Base-by-base conservation (phyloP, 768 basidiomycete genomes). In the Boletus reticulatus region DNA sequence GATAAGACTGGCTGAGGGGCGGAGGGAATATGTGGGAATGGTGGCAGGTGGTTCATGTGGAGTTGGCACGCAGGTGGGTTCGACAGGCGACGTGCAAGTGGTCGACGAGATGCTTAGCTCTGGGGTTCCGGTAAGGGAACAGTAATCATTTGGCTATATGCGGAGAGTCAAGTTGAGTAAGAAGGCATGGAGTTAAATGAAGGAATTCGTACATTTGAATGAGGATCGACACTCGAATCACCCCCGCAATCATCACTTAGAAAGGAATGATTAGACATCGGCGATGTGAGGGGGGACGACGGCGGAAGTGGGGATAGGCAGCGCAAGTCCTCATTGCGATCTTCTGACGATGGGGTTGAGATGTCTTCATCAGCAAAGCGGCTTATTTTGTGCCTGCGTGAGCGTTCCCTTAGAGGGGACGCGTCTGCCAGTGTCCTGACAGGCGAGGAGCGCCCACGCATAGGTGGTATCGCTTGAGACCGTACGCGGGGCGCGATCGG, bases 271-370 rank as follows among this genome's bases (percentile, higher is more conserved):
- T 62, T 60, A 22, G 76, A 74, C 57, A 76, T 69, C 13, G 78
- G 79, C 0, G 80, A 80, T 29, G 74, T 61, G 6, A 74, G 71
- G 20, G 79, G 78, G 3, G 80, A 79, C 14, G 80, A 80, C 14
- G 79, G 74, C 7, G 69, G 64, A 48, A 68, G 67, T 41, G 65
- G 37, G 19, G 71, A 69, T 36, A 57, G 61, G 46, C 17, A 65
- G 27, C 54, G 61, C 38, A 52, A 44, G 16, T 63, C 61, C 22
- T 67, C 66, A 16, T 68, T 51, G 19, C 48, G 48, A 20, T 57
- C 59, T 37, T 55, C 37, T 19, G 52, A 43, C 10, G 50, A 53
- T 0, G 53, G 52, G 2, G 53, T 31, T 4, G 24, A 56, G 34
- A 19, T 20, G 6, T 57, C 57, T 2, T 48, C 14, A 7, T 57